phyloP scores from a whole-genome alignment of 495 filamentous ascomycete genomes.

The Staphylotrichum tortipilum region DNA sequence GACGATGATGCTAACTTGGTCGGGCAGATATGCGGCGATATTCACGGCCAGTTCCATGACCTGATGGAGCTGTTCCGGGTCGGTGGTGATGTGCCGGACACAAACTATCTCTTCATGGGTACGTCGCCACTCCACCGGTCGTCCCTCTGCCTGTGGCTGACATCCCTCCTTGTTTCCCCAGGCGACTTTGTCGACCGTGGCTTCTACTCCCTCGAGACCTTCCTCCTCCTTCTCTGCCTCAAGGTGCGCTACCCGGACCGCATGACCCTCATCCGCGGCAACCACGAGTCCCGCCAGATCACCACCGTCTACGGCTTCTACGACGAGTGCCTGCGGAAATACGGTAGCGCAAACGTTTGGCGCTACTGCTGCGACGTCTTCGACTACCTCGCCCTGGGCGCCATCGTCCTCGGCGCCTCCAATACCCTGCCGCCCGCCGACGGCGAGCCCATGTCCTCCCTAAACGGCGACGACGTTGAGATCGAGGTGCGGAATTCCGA shows the following conservation, averaged over 20 bases:
- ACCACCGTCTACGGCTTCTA: constrained; percentile 99
- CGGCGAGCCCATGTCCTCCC: constrained; percentile 36
- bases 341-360: constrained; percentile 96
- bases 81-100: constrained; percentile 90
- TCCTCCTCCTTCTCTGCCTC: constrained; percentile 86
- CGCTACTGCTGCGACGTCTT: constrained; percentile 98
- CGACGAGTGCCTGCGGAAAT: constrained; percentile 95
- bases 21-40: constrained; percentile 85
- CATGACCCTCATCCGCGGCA: constrained; percentile 93
- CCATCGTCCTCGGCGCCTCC: constrained; percentile 83
- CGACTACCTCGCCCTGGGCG: constrained; percentile 92
- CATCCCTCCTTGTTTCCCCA: constrained; percentile 20
- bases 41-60: constrained; percentile 97
- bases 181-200: constrained; percentile 97
- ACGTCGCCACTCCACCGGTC: no score
- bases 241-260: constrained; percentile 98
- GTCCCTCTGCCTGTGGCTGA: no score
- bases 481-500: constrained; percentile 82
- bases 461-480: constrained; percentile 65
- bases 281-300: constrained; percentile 96
- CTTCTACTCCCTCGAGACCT: constrained; percentile 95
- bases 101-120: constrained; percentile 98
- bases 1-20: background rate
- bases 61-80: constrained; percentile 97
- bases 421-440: constrained; percentile 50